A percentile compares a stretch with the other conserved stretches of the same genome.
phyloP scores from a whole-genome alignment of 2,329 filamentous ascomycete genomes.

The Phyllosticta citribraziliensis region DNA sequence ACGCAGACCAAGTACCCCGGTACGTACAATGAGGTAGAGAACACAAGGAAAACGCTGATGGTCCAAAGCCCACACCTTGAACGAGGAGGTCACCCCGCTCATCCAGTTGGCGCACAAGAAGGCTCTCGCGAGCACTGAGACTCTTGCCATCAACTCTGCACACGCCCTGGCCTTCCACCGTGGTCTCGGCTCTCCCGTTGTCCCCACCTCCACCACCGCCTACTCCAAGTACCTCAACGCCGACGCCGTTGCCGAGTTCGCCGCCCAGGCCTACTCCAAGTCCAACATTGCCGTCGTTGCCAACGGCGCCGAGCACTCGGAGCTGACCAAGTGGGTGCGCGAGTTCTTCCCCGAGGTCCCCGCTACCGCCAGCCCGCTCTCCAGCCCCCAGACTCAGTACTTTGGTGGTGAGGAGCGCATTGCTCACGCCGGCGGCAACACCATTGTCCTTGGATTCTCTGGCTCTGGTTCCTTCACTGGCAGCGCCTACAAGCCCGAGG shows the following conservation, averaged over 20 bases:
- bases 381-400: constrained; percentile 67
- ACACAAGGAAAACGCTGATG: constrained; percentile 4
- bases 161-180: constrained; percentile 86
- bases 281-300: constrained; percentile 84
- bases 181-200: constrained; percentile 72
- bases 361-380: constrained; percentile 42
- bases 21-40: constrained; percentile 26
- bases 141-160: constrained; percentile 74
- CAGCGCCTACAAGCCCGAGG: constrained; percentile 76
- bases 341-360: constrained; percentile 78
- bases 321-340: constrained; percentile 79
- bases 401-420: constrained; percentile 90
- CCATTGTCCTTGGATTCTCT: constrained; percentile 84
- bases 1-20: constrained; percentile 75
- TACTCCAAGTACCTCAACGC: constrained; percentile 73
- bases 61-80: constrained; percentile 70
- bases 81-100: constrained; percentile 73
- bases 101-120: constrained; percentile 70
- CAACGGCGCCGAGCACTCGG: constrained; percentile 69
- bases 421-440: constrained; percentile 65
- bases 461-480: constrained; percentile 68
- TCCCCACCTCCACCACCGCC: constrained; percentile 61
- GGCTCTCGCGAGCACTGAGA: constrained; percentile 51
- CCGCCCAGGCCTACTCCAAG: constrained; percentile 73
- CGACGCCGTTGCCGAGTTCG: constrained; percentile 64